phyloP scores from a whole-genome alignment of 768 basidiomycete genomes.

The Termitomyces sp. region DNA sequence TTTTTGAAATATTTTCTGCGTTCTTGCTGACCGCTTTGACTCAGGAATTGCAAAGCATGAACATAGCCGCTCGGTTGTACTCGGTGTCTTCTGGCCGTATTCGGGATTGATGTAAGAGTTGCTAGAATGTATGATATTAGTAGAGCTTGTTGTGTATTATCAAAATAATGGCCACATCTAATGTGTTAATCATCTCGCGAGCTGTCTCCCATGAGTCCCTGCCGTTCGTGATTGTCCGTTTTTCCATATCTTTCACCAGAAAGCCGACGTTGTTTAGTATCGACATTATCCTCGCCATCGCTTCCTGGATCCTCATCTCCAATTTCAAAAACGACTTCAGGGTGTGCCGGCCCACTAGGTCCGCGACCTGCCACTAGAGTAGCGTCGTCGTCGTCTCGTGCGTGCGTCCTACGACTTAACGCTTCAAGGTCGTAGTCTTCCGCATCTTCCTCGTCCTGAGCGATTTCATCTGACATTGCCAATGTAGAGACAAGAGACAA shows the following conservation, averaged over 20 bases:
- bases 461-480: conserved; percentile 94
- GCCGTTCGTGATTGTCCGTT: conserved; percentile 48
- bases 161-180: conserved; percentile 9
- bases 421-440: conserved; percentile 88
- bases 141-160: conserved; percentile 15
- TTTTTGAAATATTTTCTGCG: background rate
- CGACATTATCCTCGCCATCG: conserved; percentile 55
- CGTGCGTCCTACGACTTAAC: conserved; percentile 48
- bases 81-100: conserved; percentile 85
- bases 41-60: conserved; percentile 93
- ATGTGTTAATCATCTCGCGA: conserved; percentile 26
- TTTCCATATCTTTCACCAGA: conserved; percentile 42
- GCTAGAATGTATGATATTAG: conserved; percentile 17
- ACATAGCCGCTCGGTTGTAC: conserved; percentile 84
- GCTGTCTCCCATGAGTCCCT: conserved; percentile 53
- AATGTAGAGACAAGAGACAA: conserved; percentile 48
- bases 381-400: conserved; percentile 56
- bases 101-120: conserved; percentile 43
- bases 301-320: conserved; percentile 72
- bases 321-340: conserved; percentile 86
- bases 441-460: conserved; percentile 91
- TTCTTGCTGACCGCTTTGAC: background rate
- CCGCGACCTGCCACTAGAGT: conserved; percentile 60
- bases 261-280: conserved; percentile 46
- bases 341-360: conserved; percentile 41